A percentile compares a stretch with the other conserved stretches of the same genome.
Evolutionary conservation across 2,329 filamentous ascomycete genomes (phyloP).

Genomic region (Pyricularia grisea): DNA sequence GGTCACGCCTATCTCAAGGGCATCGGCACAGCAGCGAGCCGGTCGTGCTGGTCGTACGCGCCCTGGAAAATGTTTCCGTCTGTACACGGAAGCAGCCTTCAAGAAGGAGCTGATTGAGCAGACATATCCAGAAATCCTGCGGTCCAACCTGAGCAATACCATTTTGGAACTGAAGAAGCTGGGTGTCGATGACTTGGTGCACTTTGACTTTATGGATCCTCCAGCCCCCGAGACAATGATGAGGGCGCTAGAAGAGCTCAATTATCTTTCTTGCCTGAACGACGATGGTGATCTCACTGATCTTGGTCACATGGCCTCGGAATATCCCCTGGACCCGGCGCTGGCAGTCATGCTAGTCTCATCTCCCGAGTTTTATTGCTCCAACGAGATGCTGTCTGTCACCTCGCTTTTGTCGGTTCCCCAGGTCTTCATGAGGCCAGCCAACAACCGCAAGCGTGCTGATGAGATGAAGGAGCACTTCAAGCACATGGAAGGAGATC

Average conservation of each 20-base stretch:
- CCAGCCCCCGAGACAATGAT: slow-evolving; percentile 97
- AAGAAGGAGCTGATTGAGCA: slow-evolving; percentile 98
- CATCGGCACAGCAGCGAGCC: slow-evolving; percentile 91
- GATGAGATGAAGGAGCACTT: slow-evolving; percentile 98
- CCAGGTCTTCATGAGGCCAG: slow-evolving; percentile 84
- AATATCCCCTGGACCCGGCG: slow-evolving; percentile 89
- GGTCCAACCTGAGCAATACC: slow-evolving; percentile 89
- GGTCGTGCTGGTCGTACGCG: slow-evolving; percentile 98
- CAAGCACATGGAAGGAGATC: slow-evolving; percentile 86
- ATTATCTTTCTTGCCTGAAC: slow-evolving; percentile 92
- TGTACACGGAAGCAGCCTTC: slow-evolving; percentile 93
- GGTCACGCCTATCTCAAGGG: slow-evolving; percentile 97
- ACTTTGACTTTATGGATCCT: slow-evolving; percentile 98
- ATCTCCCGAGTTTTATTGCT: slow-evolving; percentile 96
- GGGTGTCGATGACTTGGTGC: slow-evolving; percentile 87
- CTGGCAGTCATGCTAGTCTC: slow-evolving; percentile 97
- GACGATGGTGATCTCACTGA: slow-evolving; percentile 89
- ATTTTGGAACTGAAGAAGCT: slow-evolving; percentile 97
- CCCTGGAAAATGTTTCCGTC: slow-evolving; percentile 93
- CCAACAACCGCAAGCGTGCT: slow-evolving; percentile 75
- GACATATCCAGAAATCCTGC: slow-evolving; percentile 90
- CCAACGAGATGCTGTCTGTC: slow-evolving; percentile 94
- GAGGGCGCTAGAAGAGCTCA: slow-evolving; percentile 93
- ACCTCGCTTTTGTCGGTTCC: slow-evolving; percentile 91
- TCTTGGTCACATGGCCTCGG: slow-evolving; percentile 79